A percentile compares a stretch with the other conserved stretches of the same genome.
phyloP scores from a whole-genome alignment of 225 moss, liverwort and hornwort species.

The Takakia lepidozioides region DNA sequence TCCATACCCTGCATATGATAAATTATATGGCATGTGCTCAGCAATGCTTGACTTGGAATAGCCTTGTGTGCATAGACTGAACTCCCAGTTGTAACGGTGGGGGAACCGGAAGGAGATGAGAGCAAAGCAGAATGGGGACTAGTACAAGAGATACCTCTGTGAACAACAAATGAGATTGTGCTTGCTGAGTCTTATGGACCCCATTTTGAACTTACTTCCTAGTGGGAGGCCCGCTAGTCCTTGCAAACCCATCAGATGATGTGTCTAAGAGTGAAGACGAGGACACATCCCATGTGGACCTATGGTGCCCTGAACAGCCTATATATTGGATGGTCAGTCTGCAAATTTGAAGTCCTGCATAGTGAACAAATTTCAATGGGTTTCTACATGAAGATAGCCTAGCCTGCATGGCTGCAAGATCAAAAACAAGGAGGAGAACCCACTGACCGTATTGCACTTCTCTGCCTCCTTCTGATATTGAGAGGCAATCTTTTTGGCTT shows the following conservation, averaged over 20 bases:
- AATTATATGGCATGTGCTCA: neutral
- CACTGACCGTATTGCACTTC: constrained; percentile 29
- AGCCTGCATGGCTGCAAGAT: too few species aligned
- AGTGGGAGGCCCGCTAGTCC: too few species aligned
- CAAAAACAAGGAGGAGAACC: neutral
- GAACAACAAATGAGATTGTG: neutral
- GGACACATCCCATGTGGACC: too few species aligned
- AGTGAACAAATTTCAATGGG: too few species aligned
- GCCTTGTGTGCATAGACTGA: neutral
- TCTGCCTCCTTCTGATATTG: constrained; percentile 46
- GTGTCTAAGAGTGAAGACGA: too few species aligned
- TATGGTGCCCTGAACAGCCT: too few species aligned
- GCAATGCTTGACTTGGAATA: neutral
- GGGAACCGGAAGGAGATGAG: neutral
- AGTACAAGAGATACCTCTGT: neutral
- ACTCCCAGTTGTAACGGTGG: too few species aligned
- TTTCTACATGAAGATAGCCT: too few species aligned
- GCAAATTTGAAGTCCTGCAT: too few species aligned
- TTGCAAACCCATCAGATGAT: too few species aligned
- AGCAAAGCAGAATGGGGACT: neutral
- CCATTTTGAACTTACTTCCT: too few species aligned
- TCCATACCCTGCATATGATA: constrained; percentile 34
- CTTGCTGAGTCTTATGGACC: neutral
- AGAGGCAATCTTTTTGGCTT: constrained; percentile 41
- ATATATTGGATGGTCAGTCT: too few species aligned